Conservation (phyloP, 164 flowering plant species). For the Chimonanthus salicifolius region DNA sequence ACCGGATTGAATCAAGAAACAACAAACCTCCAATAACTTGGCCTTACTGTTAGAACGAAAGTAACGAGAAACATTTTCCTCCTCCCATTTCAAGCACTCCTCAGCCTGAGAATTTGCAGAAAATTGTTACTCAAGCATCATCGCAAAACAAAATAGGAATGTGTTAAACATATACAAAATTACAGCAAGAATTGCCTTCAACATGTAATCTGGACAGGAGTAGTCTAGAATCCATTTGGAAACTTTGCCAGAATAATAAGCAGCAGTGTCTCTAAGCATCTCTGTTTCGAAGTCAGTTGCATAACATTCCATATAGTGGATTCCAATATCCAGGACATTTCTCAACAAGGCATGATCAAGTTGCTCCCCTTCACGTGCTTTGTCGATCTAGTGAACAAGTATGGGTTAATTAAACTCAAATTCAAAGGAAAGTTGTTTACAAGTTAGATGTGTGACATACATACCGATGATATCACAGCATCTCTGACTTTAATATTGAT, state of each 20-base stretch:
- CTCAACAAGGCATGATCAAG: constrained; percentile 73
- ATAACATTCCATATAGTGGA: constrained; percentile 63
- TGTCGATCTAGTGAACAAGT: constrained; percentile 17
- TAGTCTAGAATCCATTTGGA: constrained; percentile 75
- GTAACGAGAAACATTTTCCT: constrained; percentile 78
- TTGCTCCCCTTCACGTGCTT: constrained; percentile 42
- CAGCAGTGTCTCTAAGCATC: constrained; percentile 65
- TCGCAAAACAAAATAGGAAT: background rate
- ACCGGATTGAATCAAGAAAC: too few species aligned
- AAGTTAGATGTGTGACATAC: constrained; percentile 5
- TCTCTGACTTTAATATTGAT: constrained; percentile 62
- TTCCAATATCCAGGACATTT: constrained; percentile 70
- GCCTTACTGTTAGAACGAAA: constrained; percentile 71
- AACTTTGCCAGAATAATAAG: constrained; percentile 77
- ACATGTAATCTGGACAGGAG: constrained; percentile 86
- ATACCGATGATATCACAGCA: constrained; percentile 51
- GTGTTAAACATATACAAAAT: background rate
- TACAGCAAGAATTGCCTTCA: constrained; percentile 36
- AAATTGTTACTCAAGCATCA: background rate
- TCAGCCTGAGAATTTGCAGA: constrained; percentile 48
- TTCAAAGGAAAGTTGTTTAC: background rate
- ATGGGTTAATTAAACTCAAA: background rate
- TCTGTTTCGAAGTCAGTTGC: constrained; percentile 61
- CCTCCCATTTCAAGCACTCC: constrained; percentile 74
- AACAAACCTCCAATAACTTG: constrained; percentile 72